A percentile compares a stretch with the other conserved stretches of the same genome.
These are phyloP conservation scores for Yarrowia yakushimensis DNA, from an alignment of 805 yeast genomes.

Conservation along the genomic window DNA sequence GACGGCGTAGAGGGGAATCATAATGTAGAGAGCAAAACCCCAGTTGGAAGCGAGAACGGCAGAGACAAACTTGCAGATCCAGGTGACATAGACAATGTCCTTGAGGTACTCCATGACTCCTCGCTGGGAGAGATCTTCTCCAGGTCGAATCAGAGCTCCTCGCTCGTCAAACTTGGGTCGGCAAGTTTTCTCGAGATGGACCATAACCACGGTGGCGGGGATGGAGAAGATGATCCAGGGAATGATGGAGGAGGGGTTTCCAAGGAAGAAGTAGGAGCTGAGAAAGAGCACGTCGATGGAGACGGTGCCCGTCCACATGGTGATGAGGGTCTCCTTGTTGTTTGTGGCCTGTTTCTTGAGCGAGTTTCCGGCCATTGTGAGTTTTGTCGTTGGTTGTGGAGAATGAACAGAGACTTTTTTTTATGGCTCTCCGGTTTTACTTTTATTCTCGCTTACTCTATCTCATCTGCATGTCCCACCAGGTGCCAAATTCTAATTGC, in stretches of 20 bases:
- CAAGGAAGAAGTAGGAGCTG: slow-evolving; percentile 40
- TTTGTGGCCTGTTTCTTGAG: slow-evolving; percentile 40
- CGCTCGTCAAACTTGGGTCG: slow-evolving; percentile 52
- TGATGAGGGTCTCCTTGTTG: slow-evolving; percentile 37
- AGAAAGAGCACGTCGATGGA: slow-evolving; percentile 44
- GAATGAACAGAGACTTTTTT: too few species aligned
- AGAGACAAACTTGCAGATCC: slow-evolving; percentile 54
- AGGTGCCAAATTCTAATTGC: neutral
- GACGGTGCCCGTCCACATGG: slow-evolving; percentile 40
- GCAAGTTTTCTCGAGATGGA: slow-evolving; percentile 55
- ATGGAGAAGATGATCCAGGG: slow-evolving; percentile 45
- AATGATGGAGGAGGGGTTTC: slow-evolving; percentile 47
- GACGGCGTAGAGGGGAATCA: slow-evolving; percentile 51
- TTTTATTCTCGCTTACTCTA: neutral
- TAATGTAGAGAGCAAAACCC: slow-evolving; percentile 53
- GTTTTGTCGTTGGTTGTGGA: too few species aligned
- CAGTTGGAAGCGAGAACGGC: slow-evolving; percentile 52
- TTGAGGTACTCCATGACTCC: slow-evolving; percentile 73
- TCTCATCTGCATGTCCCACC: neutral
- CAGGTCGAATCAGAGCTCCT: slow-evolving; percentile 50
- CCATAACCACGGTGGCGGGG: slow-evolving; percentile 48
- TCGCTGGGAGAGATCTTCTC: slow-evolving; percentile 56
- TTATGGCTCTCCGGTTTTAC: neutral
- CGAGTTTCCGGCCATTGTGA: slow-evolving; percentile 17
- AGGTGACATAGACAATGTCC: slow-evolving; percentile 64